Percentiles rank a stretch among this genome's conserved stretches.
Conservation (phyloP, 441 rosid species). For the Theobroma grandiflorum region DNA sequence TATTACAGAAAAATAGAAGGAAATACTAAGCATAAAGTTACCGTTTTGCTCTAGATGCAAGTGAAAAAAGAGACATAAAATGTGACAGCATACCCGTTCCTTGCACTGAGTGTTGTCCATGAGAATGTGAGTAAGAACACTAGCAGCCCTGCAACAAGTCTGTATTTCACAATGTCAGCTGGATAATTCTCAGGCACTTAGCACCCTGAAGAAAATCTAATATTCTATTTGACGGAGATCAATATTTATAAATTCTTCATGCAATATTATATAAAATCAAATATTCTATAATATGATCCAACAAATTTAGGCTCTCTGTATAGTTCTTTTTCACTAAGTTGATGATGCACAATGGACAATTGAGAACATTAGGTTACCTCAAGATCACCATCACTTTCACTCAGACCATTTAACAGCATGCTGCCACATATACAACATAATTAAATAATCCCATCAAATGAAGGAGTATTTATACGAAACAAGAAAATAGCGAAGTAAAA, state of each 20-base stretch:
- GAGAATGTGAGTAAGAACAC: conserved; percentile 86
- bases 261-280: not conserved
- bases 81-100: conserved; percentile 71
- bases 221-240: conserved; percentile 15
- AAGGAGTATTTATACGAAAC: not conserved
- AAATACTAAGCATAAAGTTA: not conserved
- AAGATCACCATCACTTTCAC: conserved; percentile 91
- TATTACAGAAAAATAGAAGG: conserved; percentile 23
- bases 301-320: conserved; percentile 12
- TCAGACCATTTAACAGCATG: conserved; percentile 89
- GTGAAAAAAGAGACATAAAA: conserved; percentile 20
- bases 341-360: conserved; percentile 7
- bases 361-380: conserved; percentile 65
- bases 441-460: conserved; percentile 20
- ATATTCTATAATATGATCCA: not conserved
- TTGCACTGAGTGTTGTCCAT: conserved; percentile 84
- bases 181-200: conserved; percentile 24
- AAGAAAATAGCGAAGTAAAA: not conserved
- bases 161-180: conserved; percentile 49
- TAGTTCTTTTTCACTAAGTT: conserved; percentile 21
- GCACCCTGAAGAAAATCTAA: conserved; percentile 27
- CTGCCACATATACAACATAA: conserved; percentile 52
- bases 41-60: not conserved
- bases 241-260: conserved; percentile 5
- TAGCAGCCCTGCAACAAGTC: conserved; percentile 98